phyloP scores from a whole-genome alignment of 768 basidiomycete genomes.

The Boletus sp. region DNA sequence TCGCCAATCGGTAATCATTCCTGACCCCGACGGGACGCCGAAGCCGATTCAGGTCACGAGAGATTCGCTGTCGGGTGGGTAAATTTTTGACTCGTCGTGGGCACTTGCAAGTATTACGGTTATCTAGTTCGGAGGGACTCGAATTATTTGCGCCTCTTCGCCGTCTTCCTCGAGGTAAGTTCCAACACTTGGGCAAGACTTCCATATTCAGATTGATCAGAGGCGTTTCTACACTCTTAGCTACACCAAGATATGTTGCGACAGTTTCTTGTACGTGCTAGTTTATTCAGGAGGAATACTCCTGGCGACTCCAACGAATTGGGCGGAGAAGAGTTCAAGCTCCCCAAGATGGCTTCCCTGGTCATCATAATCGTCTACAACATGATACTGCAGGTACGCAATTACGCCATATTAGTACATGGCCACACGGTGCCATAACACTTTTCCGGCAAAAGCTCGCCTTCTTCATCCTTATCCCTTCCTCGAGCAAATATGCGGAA shows the following conservation, averaged over 20 bases:
- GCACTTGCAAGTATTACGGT: neutral
- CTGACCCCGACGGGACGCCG: too few species aligned
- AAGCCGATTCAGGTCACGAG: too few species aligned
- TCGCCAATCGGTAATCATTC: too few species aligned
- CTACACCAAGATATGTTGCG: constrained; percentile 3
- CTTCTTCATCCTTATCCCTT: constrained; percentile 68
- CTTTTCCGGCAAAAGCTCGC: constrained; percentile 41
- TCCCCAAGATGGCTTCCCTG: constrained; percentile 46
- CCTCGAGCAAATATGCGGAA: constrained; percentile 59
- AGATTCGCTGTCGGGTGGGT: neutral
- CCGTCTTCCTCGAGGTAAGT: neutral
- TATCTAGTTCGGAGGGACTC: neutral
- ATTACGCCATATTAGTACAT: neutral
- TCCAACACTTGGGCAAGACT: neutral
- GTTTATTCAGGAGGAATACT: neutral
- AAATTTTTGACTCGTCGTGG: neutral
- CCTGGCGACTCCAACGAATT: constrained; percentile 16
- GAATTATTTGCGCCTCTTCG: neutral
- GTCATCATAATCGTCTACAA: constrained; percentile 44
- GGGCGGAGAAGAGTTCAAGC: constrained; percentile 38
- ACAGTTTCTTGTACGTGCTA: neutral
- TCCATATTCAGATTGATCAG: neutral
- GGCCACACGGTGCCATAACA: neutral
- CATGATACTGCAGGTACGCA: constrained; percentile 42
- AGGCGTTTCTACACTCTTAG: neutral